These are phyloP conservation scores for Boletus rex-veris DNA, from an alignment of 768 basidiomycete genomes.

Conservation along the genomic window DNA sequence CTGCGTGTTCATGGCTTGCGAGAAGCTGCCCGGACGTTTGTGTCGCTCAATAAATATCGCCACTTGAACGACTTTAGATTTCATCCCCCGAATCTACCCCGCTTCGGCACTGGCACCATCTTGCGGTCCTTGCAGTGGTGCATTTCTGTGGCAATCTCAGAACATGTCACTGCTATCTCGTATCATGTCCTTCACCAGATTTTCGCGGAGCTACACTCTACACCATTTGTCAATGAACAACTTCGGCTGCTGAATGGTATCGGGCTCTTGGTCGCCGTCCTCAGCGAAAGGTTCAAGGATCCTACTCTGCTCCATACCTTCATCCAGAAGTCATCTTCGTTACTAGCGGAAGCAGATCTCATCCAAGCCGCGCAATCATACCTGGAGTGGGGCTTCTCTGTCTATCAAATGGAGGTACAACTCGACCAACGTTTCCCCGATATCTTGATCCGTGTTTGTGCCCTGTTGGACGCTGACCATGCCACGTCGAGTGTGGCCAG, in stretches of 20 bases:
- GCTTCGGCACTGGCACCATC: constrained; percentile 46
- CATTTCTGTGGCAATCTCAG: constrained; percentile 36
- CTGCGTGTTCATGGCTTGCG: constrained; percentile 38
- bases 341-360: constrained; percentile 69
- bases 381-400: constrained; percentile 69
- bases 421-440: constrained; percentile 58
- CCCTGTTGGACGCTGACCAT: constrained; percentile 55
- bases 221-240: constrained; percentile 82
- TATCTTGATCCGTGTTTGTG: constrained; percentile 65
- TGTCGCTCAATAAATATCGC: constrained; percentile 51
- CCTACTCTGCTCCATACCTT: constrained; percentile 62
- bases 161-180: constrained; percentile 52
- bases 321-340: constrained; percentile 59
- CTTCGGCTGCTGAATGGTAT: constrained; percentile 69
- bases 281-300: constrained; percentile 52
- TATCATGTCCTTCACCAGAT: constrained; percentile 78
- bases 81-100: constrained; percentile 67
- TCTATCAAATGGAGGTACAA: constrained; percentile 40
- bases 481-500: constrained; percentile 28
- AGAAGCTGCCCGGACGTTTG: constrained; percentile 45
- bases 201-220: constrained; percentile 59
- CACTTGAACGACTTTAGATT: constrained; percentile 42
- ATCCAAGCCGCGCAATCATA: constrained; percentile 68
- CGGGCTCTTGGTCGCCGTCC: constrained; percentile 68
- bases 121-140: constrained; percentile 64